These are phyloP conservation scores for Monilinia polystroma DNA, from an alignment of 2,329 filamentous ascomycete species.

Conservation along the genomic window DNA sequence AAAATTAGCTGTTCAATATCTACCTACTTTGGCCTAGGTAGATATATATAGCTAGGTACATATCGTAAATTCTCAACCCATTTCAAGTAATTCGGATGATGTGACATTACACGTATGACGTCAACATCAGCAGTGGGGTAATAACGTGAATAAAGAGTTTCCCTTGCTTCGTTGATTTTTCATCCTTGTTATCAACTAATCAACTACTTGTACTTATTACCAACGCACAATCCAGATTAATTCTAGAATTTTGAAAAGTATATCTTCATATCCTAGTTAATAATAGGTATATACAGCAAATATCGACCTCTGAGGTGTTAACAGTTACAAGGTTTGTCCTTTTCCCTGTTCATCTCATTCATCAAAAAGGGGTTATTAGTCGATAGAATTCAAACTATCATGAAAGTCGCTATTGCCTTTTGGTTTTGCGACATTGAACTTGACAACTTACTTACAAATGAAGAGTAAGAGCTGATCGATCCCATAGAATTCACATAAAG, in stretches of 20 bases:
- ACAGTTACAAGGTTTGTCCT: constrained; percentile 3
- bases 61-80: neutral
- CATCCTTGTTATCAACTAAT: neutral
- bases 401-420: neutral
- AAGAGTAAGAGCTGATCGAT: constrained; percentile 15
- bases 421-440: neutral
- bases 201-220: neutral
- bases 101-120: neutral
- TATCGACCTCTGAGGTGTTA: neutral
- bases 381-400: neutral
- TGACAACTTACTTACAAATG: neutral
- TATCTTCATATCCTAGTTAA: neutral
- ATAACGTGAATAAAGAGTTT: neutral
- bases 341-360: neutral
- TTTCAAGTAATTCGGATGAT: neutral
- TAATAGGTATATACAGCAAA: neutral
- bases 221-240: neutral
- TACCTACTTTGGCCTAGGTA: too few species aligned
- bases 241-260: neutral
- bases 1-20: neutral
- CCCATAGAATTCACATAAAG: neutral
- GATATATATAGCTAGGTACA: too few species aligned
- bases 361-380: neutral
- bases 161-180: neutral
- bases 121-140: neutral